Conservation (phyloP, 805 yeast genomes). For the Allodekkera sacchari region DNA sequence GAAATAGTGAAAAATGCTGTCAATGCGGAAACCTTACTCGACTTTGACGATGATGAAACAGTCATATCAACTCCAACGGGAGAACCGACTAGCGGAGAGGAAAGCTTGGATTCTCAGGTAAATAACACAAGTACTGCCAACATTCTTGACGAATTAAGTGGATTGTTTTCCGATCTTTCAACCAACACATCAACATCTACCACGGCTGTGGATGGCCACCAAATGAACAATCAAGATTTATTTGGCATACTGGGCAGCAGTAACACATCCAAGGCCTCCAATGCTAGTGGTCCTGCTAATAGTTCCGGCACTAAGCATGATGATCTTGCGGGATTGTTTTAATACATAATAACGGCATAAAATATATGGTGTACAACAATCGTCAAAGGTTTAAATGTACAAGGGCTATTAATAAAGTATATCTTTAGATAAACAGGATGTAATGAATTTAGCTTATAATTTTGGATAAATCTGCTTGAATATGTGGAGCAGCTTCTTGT, state of each 20-base stretch:
- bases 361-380: neutral
- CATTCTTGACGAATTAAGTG: constrained; percentile 68
- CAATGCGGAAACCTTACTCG: constrained; percentile 74
- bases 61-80: no score
- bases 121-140: constrained; percentile 27
- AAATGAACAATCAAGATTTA: constrained; percentile 13
- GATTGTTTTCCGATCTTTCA: constrained; percentile 42
- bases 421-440: no score
- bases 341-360: neutral
- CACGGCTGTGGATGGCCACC: no score
- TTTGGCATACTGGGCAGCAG: constrained; percentile 6
- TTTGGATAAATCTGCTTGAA: no score
- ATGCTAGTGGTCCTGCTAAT: neutral
- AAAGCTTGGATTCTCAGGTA: no score
- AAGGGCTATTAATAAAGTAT: no score
- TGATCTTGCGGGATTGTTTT: constrained; percentile 7
- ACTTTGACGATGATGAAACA: constrained; percentile 64
- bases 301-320: constrained; percentile 3
- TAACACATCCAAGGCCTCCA: constrained; percentile 1
- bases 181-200: constrained; percentile 10
- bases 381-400: neutral
- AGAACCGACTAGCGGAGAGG: no score
- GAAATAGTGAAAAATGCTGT: constrained; percentile 54
- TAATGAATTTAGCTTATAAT: no score
- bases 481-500: no score